Evolutionary conservation across 257 asterid species (phyloP), one percentile per base, ranked within the genome.

Genomic region (Fraxinus americana): DNA sequence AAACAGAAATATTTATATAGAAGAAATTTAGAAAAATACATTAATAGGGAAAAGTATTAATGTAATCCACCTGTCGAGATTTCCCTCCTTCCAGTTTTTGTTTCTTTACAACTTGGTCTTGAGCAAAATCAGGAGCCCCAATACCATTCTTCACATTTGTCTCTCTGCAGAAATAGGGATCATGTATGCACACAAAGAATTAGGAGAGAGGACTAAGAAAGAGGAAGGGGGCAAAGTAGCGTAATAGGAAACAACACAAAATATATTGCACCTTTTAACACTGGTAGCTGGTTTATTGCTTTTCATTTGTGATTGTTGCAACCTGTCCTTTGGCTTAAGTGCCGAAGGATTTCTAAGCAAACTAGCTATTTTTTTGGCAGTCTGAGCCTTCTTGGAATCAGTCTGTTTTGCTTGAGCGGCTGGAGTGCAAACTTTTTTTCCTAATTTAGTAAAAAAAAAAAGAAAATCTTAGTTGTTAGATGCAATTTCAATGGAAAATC

Each of bases 31-130:
- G 23, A 16, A 48, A 48, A 48, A 63, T 48, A 4, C 57, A 54
- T n/a, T 54, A 54, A 6, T 2, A 54, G 1, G n/a, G 65, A 54
- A 54, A 54, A 7, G 27, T 17, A n/a, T 19, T n/a, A n/a, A 17
- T 6, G 1, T 54, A 19, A 67, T 45, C 69, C 70, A 92, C 98
- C 99, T 89, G 97, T 81, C 92, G 79, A 13, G 96, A 79, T 85
- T 91, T 90, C 69, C 97, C 99, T 70, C 88, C 98, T 4, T 89
- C 98, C 79, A 95, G 88, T 77, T 93, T 95, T 82, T 95, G 99
- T 89, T 89, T 88, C 90, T 95, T 95, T 50, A 93, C 86, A 39
- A 98, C 97, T 82, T 78, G 99, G 82, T 90, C 91, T 54, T 91
- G 99, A 16, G 88, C 87, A 32, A 89, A 73, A 73, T 72, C 87